Evolutionary conservation across 2,329 filamentous ascomycete genomes (phyloP), one percentile per base, ranked within the genome.

Genomic region (Didymella lethalis): DNA sequence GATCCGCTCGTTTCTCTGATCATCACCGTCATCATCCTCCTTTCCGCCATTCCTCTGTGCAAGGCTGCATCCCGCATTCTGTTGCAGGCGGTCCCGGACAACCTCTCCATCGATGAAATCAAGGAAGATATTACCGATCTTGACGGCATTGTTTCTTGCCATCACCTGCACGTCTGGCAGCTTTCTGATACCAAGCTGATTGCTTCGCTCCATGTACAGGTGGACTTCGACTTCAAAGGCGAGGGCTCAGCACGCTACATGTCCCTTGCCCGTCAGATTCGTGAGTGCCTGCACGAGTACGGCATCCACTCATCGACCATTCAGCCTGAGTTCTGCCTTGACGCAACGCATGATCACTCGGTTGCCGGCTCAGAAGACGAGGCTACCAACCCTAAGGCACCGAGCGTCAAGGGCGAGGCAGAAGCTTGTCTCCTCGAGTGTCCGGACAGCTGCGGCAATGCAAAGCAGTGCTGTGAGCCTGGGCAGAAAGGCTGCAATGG

Each of bases 81-180:
- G 14, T 86, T 99, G 0, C 95, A 99, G 79, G 95, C 94, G 2
- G 96, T 95, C 0, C 95, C 95, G 0, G 89, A 93, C 59, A 91
- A 94, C 53, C 88, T 99, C 69, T 89, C 89, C 67, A 87, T 97
- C 56, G 90, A 93, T 64, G 91, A 98, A 59, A 94, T 99, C 77
- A 91, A 92, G 66, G 89, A 94, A 65, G 95, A 99, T 75, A 97
- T 99, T 53, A 87, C 93, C 73, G 81, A 86, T 16, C 86, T 99
- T 6, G 90, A 90, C 0, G 93, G 93, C 41, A 90, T 99, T 47
- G 83, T 95, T 61, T 92, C 90, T 75, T 97, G 93, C 73, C 95
- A 99, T 78, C 94, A 99, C 76, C 85, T 99, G 23, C 95, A 99
- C 75, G 93, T 99, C 62, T 99, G 95, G 95, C 94, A 98, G 77